Evolutionary conservation across 768 basidiomycete species (phyloP).

Genomic region (Boletellus emodensis): DNA sequence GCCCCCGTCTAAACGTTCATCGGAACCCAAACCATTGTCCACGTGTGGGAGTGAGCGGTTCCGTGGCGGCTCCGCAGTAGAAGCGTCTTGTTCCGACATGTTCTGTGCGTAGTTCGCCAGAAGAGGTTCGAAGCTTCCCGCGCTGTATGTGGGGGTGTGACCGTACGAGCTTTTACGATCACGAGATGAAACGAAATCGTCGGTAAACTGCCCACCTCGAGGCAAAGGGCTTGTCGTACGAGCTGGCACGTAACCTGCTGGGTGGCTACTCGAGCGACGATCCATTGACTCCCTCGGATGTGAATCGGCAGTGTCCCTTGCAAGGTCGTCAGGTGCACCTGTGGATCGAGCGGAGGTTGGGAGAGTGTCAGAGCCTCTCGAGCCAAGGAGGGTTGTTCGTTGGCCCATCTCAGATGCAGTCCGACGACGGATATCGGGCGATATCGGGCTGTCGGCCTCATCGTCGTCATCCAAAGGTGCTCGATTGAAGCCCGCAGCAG

Average conservation of each 20-base stretch:
- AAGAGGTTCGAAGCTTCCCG: slow-evolving; percentile 59
- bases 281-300: slow-evolving; percentile 42
- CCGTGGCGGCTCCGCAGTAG: slow-evolving; percentile 27
- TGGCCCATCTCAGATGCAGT: slow-evolving; percentile 36
- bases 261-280: slow-evolving; percentile 11
- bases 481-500: slow-evolving; percentile 67
- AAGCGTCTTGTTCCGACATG: slow-evolving; percentile 18
- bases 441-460: slow-evolving; percentile 33
- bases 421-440: slow-evolving; percentile 18
- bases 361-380: slow-evolving; percentile 15
- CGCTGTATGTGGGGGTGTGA: slow-evolving; percentile 47
- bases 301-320: slow-evolving; percentile 42
- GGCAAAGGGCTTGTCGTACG: slow-evolving; percentile 48
- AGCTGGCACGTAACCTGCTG: slow-evolving; percentile 43
- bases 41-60: slow-evolving; percentile 18
- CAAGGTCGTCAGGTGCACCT: slow-evolving; percentile 19
- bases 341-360: slow-evolving; percentile 35
- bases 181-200: slow-evolving; percentile 27
- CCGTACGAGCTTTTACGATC: slow-evolving; percentile 32
- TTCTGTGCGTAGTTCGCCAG: slow-evolving; percentile 42
- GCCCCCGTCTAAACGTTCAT: slow-evolving; percentile 22
- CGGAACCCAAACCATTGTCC: neutral
- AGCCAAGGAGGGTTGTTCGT: slow-evolving; percentile 29
- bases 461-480: slow-evolving; percentile 67
- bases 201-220: slow-evolving; percentile 15